These are phyloP conservation scores for Scutellaria minor DNA, from an alignment of 257 asterid species.

Conservation along the genomic window DNA sequence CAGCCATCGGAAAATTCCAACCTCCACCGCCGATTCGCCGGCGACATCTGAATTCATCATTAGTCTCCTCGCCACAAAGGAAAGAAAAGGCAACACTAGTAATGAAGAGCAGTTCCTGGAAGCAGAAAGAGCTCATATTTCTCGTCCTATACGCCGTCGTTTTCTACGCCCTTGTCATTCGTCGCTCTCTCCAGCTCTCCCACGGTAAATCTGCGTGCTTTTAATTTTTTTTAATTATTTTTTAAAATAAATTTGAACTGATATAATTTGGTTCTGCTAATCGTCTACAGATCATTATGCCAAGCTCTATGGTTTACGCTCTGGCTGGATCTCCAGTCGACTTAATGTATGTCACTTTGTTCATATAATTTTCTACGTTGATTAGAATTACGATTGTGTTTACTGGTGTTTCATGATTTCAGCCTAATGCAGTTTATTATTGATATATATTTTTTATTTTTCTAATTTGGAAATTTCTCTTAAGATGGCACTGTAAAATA, in stretches of 20 bases:
- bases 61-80: neutral
- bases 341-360: slow-evolving; percentile 55
- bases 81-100: slow-evolving; percentile 3
- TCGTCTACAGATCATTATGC: slow-evolving; percentile 63
- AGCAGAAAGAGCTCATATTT: slow-evolving; percentile 66
- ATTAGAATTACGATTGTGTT: neutral
- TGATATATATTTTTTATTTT: neutral
- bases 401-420: slow-evolving; percentile 1
- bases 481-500: slow-evolving; percentile 10
- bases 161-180: slow-evolving; percentile 68
- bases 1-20: no score
- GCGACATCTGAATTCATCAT: no score
- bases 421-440: neutral
- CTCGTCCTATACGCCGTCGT: slow-evolving; percentile 63
- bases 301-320: slow-evolving; percentile 74
- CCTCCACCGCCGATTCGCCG: no score
- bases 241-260: neutral
- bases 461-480: slow-evolving; percentile 10
- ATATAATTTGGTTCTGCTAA: slow-evolving; percentile 21
- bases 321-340: slow-evolving; percentile 69
- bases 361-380: neutral
- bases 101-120: slow-evolving; percentile 60
- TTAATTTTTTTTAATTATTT: neutral
- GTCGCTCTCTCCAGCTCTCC: slow-evolving; percentile 87
- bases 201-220: slow-evolving; percentile 46